phyloP scores from a whole-genome alignment of 2,329 filamentous ascomycete species.

The Microthyrium microscopicum region DNA sequence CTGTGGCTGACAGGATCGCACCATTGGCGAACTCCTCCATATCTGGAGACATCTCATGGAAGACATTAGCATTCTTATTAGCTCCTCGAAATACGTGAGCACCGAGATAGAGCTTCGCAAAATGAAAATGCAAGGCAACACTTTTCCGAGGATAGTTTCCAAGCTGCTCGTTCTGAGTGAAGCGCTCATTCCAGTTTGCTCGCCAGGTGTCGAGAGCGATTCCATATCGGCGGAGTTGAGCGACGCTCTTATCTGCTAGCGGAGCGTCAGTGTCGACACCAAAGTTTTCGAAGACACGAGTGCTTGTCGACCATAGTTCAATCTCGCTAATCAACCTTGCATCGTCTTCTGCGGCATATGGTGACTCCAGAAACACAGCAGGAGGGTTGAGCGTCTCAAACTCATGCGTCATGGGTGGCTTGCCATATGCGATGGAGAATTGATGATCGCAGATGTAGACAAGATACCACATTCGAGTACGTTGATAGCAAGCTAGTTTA shows the following conservation, averaged over 20 bases:
- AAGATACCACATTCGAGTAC: constrained; percentile 23
- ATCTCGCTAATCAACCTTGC: constrained; percentile 10
- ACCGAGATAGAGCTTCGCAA: constrained; percentile 33
- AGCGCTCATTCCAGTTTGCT: constrained; percentile 9
- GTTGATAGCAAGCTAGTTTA: constrained; percentile 17
- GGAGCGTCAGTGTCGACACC: constrained; percentile 7
- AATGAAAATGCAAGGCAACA: constrained; percentile 33
- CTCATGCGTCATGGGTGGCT: constrained; percentile 21
- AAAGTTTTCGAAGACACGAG: constrained; percentile 8
- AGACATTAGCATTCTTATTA: too few relatives aligned
- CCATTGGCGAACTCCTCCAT: constrained; percentile 22
- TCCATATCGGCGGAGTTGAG: constrained; percentile 5
- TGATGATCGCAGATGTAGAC: constrained; percentile 26
- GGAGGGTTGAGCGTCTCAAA: constrained; percentile 16
- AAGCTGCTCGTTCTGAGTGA: too few relatives aligned
- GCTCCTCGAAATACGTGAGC: constrained; percentile 31
- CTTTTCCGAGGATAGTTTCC: constrained; percentile 30
- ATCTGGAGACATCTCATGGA: constrained; percentile 24
- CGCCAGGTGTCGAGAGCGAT: constrained; percentile 8
- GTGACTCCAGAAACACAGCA: constrained; percentile 16
- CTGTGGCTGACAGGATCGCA: constrained; percentile 26
- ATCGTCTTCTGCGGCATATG: constrained; percentile 16
- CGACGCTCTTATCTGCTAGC: constrained; percentile 7
- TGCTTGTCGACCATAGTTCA: constrained; percentile 9
- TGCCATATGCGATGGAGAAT: constrained; percentile 20